These are phyloP conservation scores for Torulaspora gathmanii DNA, from an alignment of 805 yeast genomes.

Conservation along the genomic window DNA sequence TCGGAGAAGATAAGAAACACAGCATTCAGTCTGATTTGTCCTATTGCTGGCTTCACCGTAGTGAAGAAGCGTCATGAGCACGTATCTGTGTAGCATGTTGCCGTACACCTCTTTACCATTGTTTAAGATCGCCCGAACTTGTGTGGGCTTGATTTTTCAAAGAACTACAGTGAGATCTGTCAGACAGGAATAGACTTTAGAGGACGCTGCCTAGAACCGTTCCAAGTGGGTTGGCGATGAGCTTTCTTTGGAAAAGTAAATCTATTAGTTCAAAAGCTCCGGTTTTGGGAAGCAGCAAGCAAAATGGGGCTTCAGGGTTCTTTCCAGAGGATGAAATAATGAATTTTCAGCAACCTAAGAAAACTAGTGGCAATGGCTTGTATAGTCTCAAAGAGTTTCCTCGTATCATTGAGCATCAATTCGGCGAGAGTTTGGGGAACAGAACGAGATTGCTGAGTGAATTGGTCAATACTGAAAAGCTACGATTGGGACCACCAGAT, in stretches of 20 bases:
- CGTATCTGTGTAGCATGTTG: too few species aligned
- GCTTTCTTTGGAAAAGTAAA: conserved; percentile 34
- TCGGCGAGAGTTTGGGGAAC: conserved; percentile 33
- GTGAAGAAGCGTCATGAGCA: too few species aligned
- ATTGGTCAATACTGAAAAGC: conserved; percentile 13
- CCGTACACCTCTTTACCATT: too few species aligned
- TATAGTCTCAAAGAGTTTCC: conserved; percentile 25
- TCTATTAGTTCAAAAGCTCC: conserved; percentile 32
- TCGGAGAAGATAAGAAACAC: too few species aligned
- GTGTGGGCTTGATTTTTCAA: too few species aligned
- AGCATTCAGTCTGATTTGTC: too few species aligned
- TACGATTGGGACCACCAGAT: conserved; percentile 73
- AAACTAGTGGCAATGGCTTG: conserved; percentile 1
- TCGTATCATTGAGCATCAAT: conserved; percentile 25
- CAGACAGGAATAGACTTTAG: background rate
- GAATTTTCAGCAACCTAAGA: conserved; percentile 7
- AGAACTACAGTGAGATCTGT: too few species aligned
- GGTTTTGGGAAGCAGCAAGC: conserved; percentile 13
- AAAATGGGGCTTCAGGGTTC: conserved; percentile 15
- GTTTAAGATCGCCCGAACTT: too few species aligned
- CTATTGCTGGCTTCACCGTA: too few species aligned
- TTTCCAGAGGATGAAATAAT: conserved; percentile 15
- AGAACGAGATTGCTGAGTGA: conserved; percentile 24
- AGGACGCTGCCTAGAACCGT: background rate
- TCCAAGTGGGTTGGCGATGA: conserved; percentile 5